Evolutionary conservation across 768 basidiomycete species (phyloP).

Genomic region (Suillus spraguei): DNA sequence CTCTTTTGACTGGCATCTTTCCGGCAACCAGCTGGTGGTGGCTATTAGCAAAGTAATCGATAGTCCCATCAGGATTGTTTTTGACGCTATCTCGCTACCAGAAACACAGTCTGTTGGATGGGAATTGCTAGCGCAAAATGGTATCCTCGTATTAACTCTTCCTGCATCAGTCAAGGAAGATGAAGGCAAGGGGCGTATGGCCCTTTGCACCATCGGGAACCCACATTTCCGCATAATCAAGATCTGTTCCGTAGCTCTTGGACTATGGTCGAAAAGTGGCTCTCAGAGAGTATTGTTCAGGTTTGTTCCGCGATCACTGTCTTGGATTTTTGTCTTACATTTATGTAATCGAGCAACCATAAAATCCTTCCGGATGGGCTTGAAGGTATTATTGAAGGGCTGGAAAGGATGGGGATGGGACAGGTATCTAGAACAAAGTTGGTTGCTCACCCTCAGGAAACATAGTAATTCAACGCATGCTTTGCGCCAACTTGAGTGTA

Average conservation of each 20-base stretch:
- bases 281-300: slow-evolving; percentile 30
- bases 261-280: slow-evolving; percentile 25
- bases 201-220: slow-evolving; percentile 26
- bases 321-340: slow-evolving; percentile 6
- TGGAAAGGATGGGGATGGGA: slow-evolving; percentile 37
- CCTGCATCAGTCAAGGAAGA: slow-evolving; percentile 25
- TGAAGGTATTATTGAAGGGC: slow-evolving; percentile 36
- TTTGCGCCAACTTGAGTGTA: slow-evolving; percentile 1
- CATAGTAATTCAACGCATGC: slow-evolving; percentile 19
- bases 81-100: slow-evolving; percentile 34
- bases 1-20: slow-evolving; percentile 37
- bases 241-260: slow-evolving; percentile 21
- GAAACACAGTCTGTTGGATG: slow-evolving; percentile 39
- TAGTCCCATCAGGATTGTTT: slow-evolving; percentile 25
- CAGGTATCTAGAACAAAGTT: slow-evolving; percentile 47
- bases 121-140: slow-evolving; percentile 35
- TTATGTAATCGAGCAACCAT: slow-evolving; percentile 38
- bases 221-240: slow-evolving; percentile 25
- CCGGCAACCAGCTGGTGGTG: slow-evolving; percentile 17
- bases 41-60: slow-evolving; percentile 31
- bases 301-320: slow-evolving; percentile 10
- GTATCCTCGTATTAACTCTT: slow-evolving; percentile 34
- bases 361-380: slow-evolving; percentile 47
- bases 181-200: slow-evolving; percentile 21
- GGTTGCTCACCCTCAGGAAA: slow-evolving; percentile 44